Conservation (phyloP, 805 yeast genomes). For the Candida anglica region DNA sequence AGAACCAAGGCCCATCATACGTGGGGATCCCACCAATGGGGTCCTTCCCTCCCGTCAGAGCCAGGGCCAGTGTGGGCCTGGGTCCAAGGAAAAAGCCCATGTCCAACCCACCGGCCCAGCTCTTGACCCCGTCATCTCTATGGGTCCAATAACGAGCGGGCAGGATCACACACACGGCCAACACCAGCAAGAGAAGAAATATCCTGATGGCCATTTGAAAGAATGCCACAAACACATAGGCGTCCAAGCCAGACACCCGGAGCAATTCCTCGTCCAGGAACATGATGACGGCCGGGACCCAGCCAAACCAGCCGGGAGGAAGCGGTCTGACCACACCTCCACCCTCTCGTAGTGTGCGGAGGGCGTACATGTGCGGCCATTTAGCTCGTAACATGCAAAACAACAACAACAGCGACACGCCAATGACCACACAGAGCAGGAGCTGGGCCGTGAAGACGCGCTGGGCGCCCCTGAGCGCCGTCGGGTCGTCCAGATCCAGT, state of each 20-base stretch:
- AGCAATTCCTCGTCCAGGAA: constrained; percentile 75
- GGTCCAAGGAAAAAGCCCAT: too few relatives aligned
- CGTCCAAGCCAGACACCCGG: constrained; percentile 89
- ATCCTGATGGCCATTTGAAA: constrained; percentile 69
- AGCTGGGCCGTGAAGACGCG: constrained; percentile 57
- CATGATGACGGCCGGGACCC: constrained; percentile 63
- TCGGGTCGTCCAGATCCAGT: constrained; percentile 6
- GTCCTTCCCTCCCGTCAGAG: constrained; percentile 5
- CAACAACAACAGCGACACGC: constrained; percentile 39
- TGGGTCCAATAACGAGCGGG: constrained; percentile 23
- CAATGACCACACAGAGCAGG: constrained; percentile 45
- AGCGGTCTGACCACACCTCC: constrained; percentile 35
- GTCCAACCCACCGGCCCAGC: too few relatives aligned
- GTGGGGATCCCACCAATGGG: constrained; percentile 5
- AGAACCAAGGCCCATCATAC: constrained; percentile 19
- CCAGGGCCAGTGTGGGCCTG: too few relatives aligned
- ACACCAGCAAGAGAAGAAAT: constrained; percentile 57
- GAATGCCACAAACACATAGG: constrained; percentile 50
- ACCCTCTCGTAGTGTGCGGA: constrained; percentile 45
- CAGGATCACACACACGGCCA: constrained; percentile 41
- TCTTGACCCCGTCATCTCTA: constrained; percentile 2
- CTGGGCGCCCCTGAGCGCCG: constrained; percentile 27
- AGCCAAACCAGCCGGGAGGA: constrained; percentile 59
- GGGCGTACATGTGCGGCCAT: constrained; percentile 57
- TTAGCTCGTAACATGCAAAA: constrained; percentile 50